Conservation (phyloP, 331 rosid species). For the Quercus lobata region DNA sequence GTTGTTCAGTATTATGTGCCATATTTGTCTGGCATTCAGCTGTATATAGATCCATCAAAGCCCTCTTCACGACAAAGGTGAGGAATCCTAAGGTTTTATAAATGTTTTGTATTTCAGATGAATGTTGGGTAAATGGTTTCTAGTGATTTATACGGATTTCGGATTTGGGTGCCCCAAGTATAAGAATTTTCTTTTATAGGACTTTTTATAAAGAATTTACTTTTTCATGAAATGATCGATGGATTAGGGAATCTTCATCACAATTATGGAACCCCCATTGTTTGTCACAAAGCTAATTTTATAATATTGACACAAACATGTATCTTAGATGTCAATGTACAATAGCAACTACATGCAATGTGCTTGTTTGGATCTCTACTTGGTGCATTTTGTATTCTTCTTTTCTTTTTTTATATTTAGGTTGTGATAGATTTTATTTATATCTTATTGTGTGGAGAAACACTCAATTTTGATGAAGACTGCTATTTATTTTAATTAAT, state of each 20-base stretch:
- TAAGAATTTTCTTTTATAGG: background rate
- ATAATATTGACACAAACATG: no score
- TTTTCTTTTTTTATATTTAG: background rate
- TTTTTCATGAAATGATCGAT: background rate
- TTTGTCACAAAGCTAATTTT: background rate
- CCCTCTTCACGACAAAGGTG: slow-evolving; percentile 56
- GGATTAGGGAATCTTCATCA: no score
- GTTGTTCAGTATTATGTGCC: slow-evolving; percentile 89
- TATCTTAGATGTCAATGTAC: background rate
- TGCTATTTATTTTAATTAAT: background rate
- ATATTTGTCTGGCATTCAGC: slow-evolving; percentile 84
- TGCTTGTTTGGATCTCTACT: background rate
- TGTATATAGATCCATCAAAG: slow-evolving; percentile 63
- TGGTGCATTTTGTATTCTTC: background rate
- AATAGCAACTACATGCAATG: background rate
- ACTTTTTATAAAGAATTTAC: background rate
- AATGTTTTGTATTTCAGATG: background rate
- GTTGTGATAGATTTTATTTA: background rate
- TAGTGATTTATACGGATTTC: background rate
- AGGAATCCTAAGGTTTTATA: background rate
- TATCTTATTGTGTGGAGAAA: background rate
- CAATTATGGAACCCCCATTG: no score
- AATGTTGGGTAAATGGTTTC: background rate
- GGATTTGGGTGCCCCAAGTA: background rate
- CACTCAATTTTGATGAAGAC: background rate